Evolutionary conservation across 177 flowering plant genomes (phyloP), one percentile per base, ranked within the genome.

Genomic region (Telopea speciosissima): DNA sequence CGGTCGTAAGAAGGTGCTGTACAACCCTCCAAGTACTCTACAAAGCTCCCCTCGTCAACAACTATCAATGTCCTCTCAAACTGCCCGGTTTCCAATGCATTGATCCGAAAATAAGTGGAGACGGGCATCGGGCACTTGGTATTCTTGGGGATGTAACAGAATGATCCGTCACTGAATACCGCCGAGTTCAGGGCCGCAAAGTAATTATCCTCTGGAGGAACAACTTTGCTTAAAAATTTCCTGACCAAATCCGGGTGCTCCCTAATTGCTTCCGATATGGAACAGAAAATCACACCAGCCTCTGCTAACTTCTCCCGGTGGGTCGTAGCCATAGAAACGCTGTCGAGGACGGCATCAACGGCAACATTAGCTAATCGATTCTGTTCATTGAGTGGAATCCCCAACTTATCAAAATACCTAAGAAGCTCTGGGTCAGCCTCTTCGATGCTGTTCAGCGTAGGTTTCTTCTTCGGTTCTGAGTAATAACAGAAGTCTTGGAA

Each of bases 1-100:
- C 19, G 14, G 19, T 49, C 54, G 17, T 49, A 49, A 11, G 54
- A 49, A 49, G 54, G 54, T 3, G 54, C 54, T 13, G 54, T 49
- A 49, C 54, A 49, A 12, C 54, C 54, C 54, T 49, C 54, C 54
- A 49, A 49, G 19, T 49, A 49, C 54, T 49, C 54, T 49, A 49
- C 95, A 70, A 82, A 87, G 71, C 92, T 83, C 59, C 93, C 68
- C n/a, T 90, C 96, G 8, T 90, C 93, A 4, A 90, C 96, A 23
- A 90, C 90, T 26, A 90, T 89, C 75, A 90, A 75, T 0, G 92
- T 89, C 78, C 96, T 85, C 87, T 90, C 96, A 68, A 90, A 90
- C 74, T 90, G 96, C 26, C 96, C 96, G 0, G 93, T 90, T 33
- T 87, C 96, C 77, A 81, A 60, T 0, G 93, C 91, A 73, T 90